Base-by-base conservation (phyloP, 805 yeast species). In the Maudiozyma turicensis region DNA sequence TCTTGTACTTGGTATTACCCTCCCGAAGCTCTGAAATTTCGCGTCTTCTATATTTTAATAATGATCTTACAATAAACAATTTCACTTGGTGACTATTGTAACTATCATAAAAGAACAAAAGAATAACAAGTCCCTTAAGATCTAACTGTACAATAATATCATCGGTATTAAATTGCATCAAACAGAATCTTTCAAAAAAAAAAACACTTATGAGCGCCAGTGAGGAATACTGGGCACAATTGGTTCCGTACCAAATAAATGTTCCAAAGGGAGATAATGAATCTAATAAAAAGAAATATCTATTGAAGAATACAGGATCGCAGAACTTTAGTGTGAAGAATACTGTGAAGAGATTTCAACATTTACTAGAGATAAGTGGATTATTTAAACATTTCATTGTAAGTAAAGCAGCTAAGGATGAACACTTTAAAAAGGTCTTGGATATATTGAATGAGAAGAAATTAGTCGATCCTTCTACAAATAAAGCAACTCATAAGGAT, bases 311-410 rank as follows among this genome's bases (percentile, higher is more conserved):
- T 44, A 49, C 54, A 8, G 54, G 52, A 6, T 45, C 55, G 35
- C 52, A 54, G 11, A 64, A 64, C 37, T 76, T 81, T 59, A 75
- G 81, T 58, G 72, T 77, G 2, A 75, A 75, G 46, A 81, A 76
- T 40, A 82, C 88, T 0, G 78, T 82, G 8, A 77, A 80, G 57
- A 69, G 90, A 55, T 84, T 83, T 68, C 77, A 77, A 55, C 81
- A 84, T 63, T 67, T 84, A 37, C 61, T 84, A 41, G 82, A 86
- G 0, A 66, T 84, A 48, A 82, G 89, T 5, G 77, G 76, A 14
- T 67, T 84, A 46, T 84, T 84, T 66, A 73, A 77, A 51, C 87
- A 83, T 61, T 84, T 84, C 59, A 78, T 84, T 54, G 77, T 78
- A 48, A 72, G 76, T 41, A 81, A 81, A 56, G 86, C 88, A 5